Base-by-base conservation (phyloP, 2,329 filamentous ascomycete species). In the Epichloe gansuensis region DNA sequence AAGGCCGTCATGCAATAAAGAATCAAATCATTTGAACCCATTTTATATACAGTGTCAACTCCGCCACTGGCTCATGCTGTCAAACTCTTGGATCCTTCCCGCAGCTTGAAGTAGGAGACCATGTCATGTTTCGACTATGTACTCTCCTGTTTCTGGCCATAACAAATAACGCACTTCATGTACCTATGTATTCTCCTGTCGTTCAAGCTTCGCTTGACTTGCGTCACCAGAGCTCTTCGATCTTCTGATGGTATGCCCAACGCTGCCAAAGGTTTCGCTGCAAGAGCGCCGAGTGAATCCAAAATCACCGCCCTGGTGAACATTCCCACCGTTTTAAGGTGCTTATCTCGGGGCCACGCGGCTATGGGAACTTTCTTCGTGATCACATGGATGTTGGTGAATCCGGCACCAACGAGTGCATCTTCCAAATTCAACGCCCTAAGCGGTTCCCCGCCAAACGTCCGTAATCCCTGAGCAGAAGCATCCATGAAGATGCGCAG, bases 281-380 rank as follows among this genome's bases (percentile, higher is more conserved):
- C 66, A 41, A 71, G 64, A 0, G 70, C 69, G 40, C 68, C 69
- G 1, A 75, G 66, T 5, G 69, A 65, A 34, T 73, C 69, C 21
- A 64, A 54, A 12, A 74, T 62, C 34, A 68, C 67, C 9, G 68
- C 65, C 51, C 70, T 66, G 68, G 72, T 73, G 53, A 74, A 68
- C 34, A 70, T 60, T 3, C 74, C 74, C 1, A 73, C 60, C 3
- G 68, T 65, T 50, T 71, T 67, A 27, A 71, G 60, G 5, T 58
- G 55, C 60, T 65, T 65, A 52, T 74, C 71, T 36, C 61, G 62
- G 13, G 71, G 58, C 74, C 73, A 76, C 2, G 65, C 60, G 0
- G 71, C 72, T 43, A 76, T 65, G n/a, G 74, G 72, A 3, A 75
- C 67, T 53, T 70, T 71, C 54, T 71, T 67, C 21, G 69, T 65